A percentile compares a stretch with the other conserved stretches of the same genome.
phyloP scores from a whole-genome alignment of 495 filamentous ascomycete species.

The Penicillium odoratum region DNA sequence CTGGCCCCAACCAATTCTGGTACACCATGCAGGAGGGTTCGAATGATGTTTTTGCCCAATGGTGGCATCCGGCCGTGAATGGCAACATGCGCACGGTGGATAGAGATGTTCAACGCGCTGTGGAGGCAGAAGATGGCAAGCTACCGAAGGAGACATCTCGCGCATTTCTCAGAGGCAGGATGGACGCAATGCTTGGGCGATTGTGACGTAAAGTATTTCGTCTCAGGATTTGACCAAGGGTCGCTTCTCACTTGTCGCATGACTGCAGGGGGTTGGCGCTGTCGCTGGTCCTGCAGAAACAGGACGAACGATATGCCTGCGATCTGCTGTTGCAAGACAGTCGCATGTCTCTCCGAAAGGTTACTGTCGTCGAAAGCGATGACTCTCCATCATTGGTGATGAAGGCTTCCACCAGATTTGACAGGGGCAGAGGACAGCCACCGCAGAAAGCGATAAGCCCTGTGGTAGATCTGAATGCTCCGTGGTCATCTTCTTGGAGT shows the following conservation, averaged over 20 bases:
- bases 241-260: not conserved
- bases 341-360: not conserved
- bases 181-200: not conserved
- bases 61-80: not conserved
- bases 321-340: not conserved
- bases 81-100: not conserved
- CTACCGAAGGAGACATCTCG: not conserved
- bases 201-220: not conserved
- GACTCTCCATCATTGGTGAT: not conserved
- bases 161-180: not conserved
- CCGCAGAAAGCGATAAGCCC: slow-evolving; percentile 1
- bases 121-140: not conserved
- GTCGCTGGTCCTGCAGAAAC: not conserved
- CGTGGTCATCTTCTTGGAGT: not conserved
- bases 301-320: not conserved
- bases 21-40: not conserved
- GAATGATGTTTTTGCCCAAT: not conserved
- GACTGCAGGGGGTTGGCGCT: not conserved
- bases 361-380: slow-evolving; percentile 2
- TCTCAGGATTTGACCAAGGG: not conserved
- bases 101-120: not conserved
- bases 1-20: not conserved
- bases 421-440: no score
- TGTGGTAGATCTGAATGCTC: not conserved
- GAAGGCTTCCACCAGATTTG: not conserved